phyloP scores from a whole-genome alignment of 2,329 filamentous ascomycete species.

The Aureobasidium zeae region DNA sequence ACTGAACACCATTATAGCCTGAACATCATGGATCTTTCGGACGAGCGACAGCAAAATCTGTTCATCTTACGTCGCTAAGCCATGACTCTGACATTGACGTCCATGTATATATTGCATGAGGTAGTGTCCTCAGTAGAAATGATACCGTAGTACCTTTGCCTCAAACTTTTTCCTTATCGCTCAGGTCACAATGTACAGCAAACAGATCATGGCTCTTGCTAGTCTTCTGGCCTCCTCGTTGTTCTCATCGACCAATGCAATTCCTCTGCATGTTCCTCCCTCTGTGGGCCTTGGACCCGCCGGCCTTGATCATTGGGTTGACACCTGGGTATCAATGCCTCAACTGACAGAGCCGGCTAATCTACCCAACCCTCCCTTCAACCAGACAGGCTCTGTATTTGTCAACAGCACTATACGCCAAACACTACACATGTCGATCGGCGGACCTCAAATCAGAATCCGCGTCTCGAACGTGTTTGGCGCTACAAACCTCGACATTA shows the following conservation, averaged over 20 bases:
- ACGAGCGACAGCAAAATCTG: too few species aligned
- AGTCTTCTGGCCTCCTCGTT: neutral
- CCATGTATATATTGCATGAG: too few species aligned
- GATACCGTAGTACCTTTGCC: too few species aligned
- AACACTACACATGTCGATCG: constrained; percentile 52
- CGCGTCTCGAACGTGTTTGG: constrained; percentile 60
- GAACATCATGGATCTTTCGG: too few species aligned
- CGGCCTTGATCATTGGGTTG: constrained; percentile 43
- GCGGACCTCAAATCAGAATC: constrained; percentile 48
- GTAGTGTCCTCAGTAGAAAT: too few species aligned
- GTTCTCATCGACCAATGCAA: neutral
- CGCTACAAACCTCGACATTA: constrained; percentile 49
- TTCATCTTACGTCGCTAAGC: too few species aligned
- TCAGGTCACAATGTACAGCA: too few species aligned
- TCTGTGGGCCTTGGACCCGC: constrained; percentile 18
- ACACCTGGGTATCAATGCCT: constrained; percentile 58
- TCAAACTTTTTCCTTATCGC: too few species aligned
- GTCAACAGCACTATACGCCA: constrained; percentile 56
- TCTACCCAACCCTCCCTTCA: constrained; percentile 52
- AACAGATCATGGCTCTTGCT: neutral
- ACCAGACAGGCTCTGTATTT: constrained; percentile 46
- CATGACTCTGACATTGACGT: too few species aligned
- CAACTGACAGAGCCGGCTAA: constrained; percentile 55
- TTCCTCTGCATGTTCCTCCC: neutral
- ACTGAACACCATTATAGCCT: too few species aligned